phyloP scores from a whole-genome alignment of 176 grass and related monocot species.

The Canna indica region DNA sequence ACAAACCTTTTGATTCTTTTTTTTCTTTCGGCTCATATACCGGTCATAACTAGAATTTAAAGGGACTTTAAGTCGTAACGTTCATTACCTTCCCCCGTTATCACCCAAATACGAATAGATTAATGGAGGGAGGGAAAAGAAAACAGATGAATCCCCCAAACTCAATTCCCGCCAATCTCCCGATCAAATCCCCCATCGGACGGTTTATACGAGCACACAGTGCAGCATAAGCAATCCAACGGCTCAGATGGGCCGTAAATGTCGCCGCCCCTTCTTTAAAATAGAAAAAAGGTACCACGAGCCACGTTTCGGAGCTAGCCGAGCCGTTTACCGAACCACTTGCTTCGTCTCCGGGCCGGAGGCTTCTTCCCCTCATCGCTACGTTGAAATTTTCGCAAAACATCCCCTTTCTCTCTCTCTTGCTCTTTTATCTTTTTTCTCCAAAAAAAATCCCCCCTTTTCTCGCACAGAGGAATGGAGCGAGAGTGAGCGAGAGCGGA shows the following conservation, averaged over 20 bases:
- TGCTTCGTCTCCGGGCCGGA: background rate
- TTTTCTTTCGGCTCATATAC: background rate
- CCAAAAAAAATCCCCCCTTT: background rate
- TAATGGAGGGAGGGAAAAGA: background rate
- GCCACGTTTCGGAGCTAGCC: background rate
- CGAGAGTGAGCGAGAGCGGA: background rate
- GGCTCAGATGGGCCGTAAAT: background rate
- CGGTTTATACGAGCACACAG: background rate
- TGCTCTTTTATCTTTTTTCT: constrained; percentile 20
- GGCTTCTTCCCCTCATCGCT: constrained; percentile 16
- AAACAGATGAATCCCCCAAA: background rate
- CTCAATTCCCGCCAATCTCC: constrained; percentile 6
- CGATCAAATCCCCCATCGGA: background rate
- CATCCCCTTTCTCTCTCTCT: constrained; percentile 40
- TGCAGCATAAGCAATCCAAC: background rate
- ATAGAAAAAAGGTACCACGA: background rate
- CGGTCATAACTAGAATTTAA: background rate
- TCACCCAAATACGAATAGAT: background rate
- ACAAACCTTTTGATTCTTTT: background rate
- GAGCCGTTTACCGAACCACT: background rate
- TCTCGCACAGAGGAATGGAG: constrained; percentile 4
- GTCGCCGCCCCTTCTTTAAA: background rate
- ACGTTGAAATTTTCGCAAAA: constrained; percentile 62
- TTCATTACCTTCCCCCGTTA: constrained; percentile 2
- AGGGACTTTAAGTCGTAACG: background rate